Conservation (phyloP, 768 basidiomycete species). For the Hemileccinum impolitum region DNA sequence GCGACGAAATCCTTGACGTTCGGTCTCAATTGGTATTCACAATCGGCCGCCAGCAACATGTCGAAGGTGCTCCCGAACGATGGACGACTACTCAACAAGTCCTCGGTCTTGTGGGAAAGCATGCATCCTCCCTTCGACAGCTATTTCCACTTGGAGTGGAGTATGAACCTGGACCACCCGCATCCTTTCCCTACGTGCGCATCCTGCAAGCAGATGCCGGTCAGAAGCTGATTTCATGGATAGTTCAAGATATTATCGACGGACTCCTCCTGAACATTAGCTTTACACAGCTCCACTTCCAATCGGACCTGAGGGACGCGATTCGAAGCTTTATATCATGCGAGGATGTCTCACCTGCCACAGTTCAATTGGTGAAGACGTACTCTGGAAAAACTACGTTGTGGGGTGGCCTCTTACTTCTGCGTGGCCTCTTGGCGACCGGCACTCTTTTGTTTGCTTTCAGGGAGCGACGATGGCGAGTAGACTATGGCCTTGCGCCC, state of each 20-base stretch:
- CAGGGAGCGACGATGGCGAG: slow-evolving; percentile 24
- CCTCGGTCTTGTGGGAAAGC: slow-evolving; percentile 16
- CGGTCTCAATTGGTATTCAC: slow-evolving; percentile 50
- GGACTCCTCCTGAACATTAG: slow-evolving; percentile 6
- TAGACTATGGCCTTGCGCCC: slow-evolving; percentile 20
- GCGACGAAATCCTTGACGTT: slow-evolving; percentile 31
- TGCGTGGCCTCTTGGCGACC: slow-evolving; percentile 31
- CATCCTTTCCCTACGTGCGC: slow-evolving; percentile 12
- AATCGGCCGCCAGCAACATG: slow-evolving; percentile 32
- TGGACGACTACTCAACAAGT: slow-evolving; percentile 39
- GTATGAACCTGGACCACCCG: background rate
- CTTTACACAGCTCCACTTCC: background rate
- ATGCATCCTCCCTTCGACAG: background rate
- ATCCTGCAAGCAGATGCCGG: slow-evolving; percentile 9
- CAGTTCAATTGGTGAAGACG: background rate
- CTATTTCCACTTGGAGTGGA: slow-evolving; percentile 7
- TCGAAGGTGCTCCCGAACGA: slow-evolving; percentile 41
- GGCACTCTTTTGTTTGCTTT: slow-evolving; percentile 20
- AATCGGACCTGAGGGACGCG: background rate
- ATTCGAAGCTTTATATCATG: slow-evolving; percentile 13
- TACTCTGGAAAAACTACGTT: background rate
- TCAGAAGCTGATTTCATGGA: slow-evolving; percentile 3
- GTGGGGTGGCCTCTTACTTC: slow-evolving; percentile 23
- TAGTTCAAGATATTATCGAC: slow-evolving; percentile 7
- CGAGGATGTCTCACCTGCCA: slow-evolving; percentile 2